Evolutionary conservation across 805 yeast genomes (phyloP).

Genomic region (Yamadazyma nakazawae): DNA sequence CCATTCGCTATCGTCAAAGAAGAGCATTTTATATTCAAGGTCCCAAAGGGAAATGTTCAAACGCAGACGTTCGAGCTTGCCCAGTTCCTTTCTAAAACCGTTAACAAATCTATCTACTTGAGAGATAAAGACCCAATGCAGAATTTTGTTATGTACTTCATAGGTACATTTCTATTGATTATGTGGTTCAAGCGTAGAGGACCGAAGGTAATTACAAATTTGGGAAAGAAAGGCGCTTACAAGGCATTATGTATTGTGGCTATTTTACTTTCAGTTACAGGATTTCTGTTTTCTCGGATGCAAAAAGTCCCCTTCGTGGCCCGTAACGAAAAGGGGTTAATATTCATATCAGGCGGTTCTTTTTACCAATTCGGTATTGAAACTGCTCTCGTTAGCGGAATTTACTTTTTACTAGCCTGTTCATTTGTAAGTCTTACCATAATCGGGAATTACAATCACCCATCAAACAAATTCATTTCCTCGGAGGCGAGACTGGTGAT

Average conservation of each 20-base stretch:
- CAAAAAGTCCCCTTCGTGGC: conserved; percentile 63
- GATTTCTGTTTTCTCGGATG: conserved; percentile 61
- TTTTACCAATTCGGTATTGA: conserved; percentile 74
- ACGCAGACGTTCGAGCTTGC: conserved; percentile 50
- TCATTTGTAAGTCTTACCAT: conserved; percentile 40
- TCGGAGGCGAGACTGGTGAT: conserved; percentile 12
- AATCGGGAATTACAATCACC: conserved; percentile 30
- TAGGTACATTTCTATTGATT: conserved; percentile 42
- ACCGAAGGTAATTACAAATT: conserved; percentile 18
- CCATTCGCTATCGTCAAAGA: conserved; percentile 23
- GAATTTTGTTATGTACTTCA: conserved; percentile 46
- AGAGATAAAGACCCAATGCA: conserved; percentile 37
- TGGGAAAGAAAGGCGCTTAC: conserved; percentile 17
- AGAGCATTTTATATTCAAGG: conserved; percentile 32
- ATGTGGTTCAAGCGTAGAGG: conserved; percentile 49
- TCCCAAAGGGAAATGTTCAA: conserved; percentile 32
- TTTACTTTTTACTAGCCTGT: conserved; percentile 48
- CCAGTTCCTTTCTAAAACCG: conserved; percentile 45
- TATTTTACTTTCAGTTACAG: conserved; percentile 51
- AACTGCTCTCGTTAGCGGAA: conserved; percentile 47
- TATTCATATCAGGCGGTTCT: conserved; percentile 60
- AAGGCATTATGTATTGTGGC: conserved; percentile 31
- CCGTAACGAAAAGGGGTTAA: conserved; percentile 46
- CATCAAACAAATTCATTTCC: conserved; percentile 16
- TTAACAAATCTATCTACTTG: conserved; percentile 43